A percentile compares a stretch with the other conserved stretches of the same genome.
Conservation (phyloP, 305 asterid species). For the Withania somnifera region DNA sequence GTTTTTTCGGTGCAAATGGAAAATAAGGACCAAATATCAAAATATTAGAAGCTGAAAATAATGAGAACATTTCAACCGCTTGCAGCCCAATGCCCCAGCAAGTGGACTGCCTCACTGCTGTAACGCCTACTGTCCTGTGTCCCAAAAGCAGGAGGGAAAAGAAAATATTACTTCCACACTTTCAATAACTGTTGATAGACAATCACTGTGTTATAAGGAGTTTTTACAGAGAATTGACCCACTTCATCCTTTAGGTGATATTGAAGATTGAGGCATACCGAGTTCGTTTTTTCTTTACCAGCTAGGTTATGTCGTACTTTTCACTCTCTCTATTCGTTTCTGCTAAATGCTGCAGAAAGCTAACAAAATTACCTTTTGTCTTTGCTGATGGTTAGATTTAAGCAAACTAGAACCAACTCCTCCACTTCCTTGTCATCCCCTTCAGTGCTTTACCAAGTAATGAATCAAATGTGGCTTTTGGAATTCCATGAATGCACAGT, state of each 20-base stretch:
- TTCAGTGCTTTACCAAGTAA: background rate
- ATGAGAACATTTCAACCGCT: no score
- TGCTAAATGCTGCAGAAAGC: background rate
- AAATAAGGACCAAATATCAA: no score
- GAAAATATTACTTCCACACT: no score
- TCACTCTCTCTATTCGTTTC: background rate
- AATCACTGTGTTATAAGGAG: background rate
- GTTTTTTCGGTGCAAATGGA: no score
- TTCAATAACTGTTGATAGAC: background rate
- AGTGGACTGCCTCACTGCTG: no score
- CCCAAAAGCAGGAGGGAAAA: background rate
- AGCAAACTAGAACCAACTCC: background rate
- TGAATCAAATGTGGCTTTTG: background rate
- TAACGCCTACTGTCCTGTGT: no score
- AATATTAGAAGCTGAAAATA: no score
- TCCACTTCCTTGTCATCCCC: background rate
- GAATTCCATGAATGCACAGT: background rate
- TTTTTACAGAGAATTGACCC: background rate
- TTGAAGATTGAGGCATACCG: background rate
- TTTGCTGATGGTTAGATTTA: background rate
- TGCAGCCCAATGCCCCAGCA: no score
- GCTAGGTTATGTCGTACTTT: background rate
- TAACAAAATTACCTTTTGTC: background rate
- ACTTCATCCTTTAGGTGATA: background rate
- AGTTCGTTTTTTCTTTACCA: background rate